These are phyloP conservation scores for Tetrapisispora fleetii DNA, from an alignment of 805 yeast species.

Conservation along the genomic window DNA sequence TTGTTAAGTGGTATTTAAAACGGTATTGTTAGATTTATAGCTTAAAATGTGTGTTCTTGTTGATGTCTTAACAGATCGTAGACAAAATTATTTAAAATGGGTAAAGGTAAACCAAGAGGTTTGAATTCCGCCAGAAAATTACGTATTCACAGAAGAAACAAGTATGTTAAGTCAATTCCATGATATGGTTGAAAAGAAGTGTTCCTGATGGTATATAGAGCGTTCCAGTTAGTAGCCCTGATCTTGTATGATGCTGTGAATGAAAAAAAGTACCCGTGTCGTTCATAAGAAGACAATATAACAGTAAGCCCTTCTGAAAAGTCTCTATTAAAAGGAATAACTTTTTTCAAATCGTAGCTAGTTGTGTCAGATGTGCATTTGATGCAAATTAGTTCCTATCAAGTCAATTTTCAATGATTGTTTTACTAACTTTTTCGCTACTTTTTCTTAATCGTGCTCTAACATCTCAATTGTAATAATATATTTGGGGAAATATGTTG, in stretches of 20 bases:
- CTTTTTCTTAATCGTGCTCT: neutral
- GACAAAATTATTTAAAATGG: slow-evolving; percentile 51
- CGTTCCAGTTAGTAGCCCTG: neutral
- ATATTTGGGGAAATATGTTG: neutral
- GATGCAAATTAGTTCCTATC: neutral
- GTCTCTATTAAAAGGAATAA: neutral
- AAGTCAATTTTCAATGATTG: neutral
- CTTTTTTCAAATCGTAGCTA: neutral
- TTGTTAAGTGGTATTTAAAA: too few species aligned
- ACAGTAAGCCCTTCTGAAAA: too few species aligned
- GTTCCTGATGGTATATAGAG: neutral
- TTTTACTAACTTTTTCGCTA: neutral
- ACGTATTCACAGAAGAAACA: slow-evolving; percentile 99
- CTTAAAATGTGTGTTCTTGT: too few species aligned
- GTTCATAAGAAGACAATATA: too few species aligned
- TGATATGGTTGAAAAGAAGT: neutral
- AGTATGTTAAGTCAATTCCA: slow-evolving; percentile 20
- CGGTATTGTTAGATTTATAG: neutral
- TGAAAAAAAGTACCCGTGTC: too few species aligned
- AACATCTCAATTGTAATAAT: neutral
- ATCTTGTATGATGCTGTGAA: neutral
- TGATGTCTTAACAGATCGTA: neutral
- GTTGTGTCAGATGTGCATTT: too few species aligned
- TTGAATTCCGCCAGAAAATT: slow-evolving; percentile 99
- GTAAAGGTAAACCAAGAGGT: slow-evolving; percentile 99